Percentiles rank a stretch among this genome's conserved stretches.
These are phyloP conservation scores for Plasmodium gaboni DNA, from an alignment of 169 alveolate species.

Conservation along the genomic window DNA sequence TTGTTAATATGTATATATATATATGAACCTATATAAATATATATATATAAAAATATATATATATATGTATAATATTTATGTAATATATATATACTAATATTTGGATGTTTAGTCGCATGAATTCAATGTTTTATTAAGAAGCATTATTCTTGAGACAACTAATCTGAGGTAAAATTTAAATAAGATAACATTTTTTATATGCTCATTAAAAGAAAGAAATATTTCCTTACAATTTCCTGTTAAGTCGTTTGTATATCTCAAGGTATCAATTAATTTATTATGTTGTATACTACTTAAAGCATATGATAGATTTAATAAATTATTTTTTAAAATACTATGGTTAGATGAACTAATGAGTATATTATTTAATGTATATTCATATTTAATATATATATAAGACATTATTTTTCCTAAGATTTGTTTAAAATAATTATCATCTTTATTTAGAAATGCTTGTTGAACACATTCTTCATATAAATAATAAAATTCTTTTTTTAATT, in stretches of 20 bases:
- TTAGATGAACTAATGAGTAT: slow-evolving; percentile 14
- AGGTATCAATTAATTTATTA: slow-evolving; percentile 57
- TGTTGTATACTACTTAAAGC: slow-evolving; percentile 45
- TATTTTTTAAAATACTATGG: slow-evolving; percentile 33
- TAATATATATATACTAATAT: too few relatives aligned
- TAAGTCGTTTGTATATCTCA: slow-evolving; percentile 43
- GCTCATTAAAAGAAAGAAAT: slow-evolving; percentile 46
- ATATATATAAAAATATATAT: neutral
- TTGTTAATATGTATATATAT: neutral
- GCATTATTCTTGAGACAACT: slow-evolving; percentile 43
- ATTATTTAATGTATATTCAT: slow-evolving; percentile 14
- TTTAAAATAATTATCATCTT: slow-evolving; percentile 39
- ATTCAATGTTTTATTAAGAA: slow-evolving; percentile 23
- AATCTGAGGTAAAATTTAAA: slow-evolving; percentile 42
- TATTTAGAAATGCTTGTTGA: slow-evolving; percentile 47
- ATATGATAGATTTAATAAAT: slow-evolving; percentile 51
- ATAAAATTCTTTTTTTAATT: slow-evolving; percentile 70
- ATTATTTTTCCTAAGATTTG: neutral
- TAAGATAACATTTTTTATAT: slow-evolving; percentile 31
- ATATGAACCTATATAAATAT: neutral
- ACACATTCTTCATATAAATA: slow-evolving; percentile 48
- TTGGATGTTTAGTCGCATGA: neutral
- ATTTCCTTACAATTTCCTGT: slow-evolving; percentile 47
- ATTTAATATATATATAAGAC: slow-evolving; percentile 40
- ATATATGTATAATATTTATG: neutral